Base-by-base conservation (phyloP, 257 asterid species). In the Capsicum baccatum region DNA sequence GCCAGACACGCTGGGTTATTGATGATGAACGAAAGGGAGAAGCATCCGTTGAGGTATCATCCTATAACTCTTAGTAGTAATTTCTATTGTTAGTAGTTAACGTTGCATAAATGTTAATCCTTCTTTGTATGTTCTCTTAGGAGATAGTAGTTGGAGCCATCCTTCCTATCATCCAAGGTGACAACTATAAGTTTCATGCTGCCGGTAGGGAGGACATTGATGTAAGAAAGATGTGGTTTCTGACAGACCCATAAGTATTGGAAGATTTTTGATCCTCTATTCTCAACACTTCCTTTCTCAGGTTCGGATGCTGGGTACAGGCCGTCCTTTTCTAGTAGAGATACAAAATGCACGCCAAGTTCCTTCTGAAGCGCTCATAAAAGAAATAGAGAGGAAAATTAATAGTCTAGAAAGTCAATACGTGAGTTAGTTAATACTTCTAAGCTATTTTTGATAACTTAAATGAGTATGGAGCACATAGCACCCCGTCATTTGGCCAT, bases 171-270 rank as follows among this genome's bases (percentile, higher is more conserved):
- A 92, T 92, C 88, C 88, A 87, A 87, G 99, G 98, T 73, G 98
- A 96, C 83, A 88, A 84, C 52, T 96, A 92, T 87, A 96, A 96
- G 91, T 96, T 96, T 85, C 99, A 96, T 85, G 99, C 99, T 84
- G 98, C 99, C 6, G 99, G 99, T 81, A 92, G 99, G 91, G 99
- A 96, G 92, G 99, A 96, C 88, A 96, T 96, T 86, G 98, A 96
- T 89, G 99, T 96, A 91, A 79, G 91, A 60, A 82, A 55, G 57
- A 82, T 84, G 83, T 84, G 79, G 50, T 82, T 76, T 81, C 68
- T 71, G 21, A 54, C 9, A 54, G 15, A 54, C 48, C 52, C 39
- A 13, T 6, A 33, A 52, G 12, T 82, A 66, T 14, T 26, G 37
- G 39, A 66, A 52, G 37, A 66, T 82, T 15, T 19, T 82, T 85